Conservation (phyloP, 257 asterid genomes). For the Solanum chilense region DNA sequence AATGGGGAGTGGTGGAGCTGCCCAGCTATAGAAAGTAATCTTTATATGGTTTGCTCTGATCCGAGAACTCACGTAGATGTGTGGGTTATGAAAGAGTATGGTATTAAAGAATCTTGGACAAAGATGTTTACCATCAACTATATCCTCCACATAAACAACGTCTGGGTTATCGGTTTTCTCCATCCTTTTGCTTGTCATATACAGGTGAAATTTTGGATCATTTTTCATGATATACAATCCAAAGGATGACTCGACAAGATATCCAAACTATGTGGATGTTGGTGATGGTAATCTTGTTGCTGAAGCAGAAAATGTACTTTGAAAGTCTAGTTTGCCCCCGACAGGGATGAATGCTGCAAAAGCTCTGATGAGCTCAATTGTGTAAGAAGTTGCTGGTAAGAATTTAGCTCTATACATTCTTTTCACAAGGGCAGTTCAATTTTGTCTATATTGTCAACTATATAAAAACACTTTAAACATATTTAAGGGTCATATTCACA, state of each 20-base stretch:
- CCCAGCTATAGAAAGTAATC: no score
- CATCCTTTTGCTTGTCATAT: no score
- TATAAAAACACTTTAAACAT: background rate
- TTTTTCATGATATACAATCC: background rate
- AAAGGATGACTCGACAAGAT: background rate
- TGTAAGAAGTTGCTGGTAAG: background rate
- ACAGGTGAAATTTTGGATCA: no score
- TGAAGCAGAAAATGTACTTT: background rate
- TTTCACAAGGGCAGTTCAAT: background rate
- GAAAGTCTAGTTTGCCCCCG: background rate
- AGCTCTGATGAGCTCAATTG: background rate
- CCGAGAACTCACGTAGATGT: no score
- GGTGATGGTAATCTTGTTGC: background rate
- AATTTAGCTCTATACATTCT: background rate
- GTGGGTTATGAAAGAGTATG: no score
- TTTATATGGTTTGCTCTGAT: no score
- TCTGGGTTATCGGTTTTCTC: no score
- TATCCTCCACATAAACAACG: no score
- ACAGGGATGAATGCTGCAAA: background rate
- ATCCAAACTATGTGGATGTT: background rate
- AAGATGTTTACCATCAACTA: no score
- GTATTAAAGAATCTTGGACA: no score
- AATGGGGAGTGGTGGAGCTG: no score
- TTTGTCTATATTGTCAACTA: background rate
- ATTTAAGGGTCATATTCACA: background rate